Evolutionary conservation across 2,329 filamentous ascomycete species (phyloP).

Genomic region (Xylariomycetidae sp.): DNA sequence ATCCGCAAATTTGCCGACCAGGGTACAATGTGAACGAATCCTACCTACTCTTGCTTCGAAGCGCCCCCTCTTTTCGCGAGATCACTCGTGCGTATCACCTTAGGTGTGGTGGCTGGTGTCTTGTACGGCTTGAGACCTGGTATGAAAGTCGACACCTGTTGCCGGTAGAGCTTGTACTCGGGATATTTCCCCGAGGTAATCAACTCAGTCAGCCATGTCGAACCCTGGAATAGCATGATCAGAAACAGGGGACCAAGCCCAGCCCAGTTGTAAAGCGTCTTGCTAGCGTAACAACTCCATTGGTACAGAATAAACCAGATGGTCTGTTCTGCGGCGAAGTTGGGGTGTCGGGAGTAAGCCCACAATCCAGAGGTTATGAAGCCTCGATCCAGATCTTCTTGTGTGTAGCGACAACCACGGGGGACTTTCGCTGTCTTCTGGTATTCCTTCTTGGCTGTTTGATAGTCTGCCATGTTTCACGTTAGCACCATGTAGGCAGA

Average conservation of each 20-base stretch:
- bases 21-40: not conserved
- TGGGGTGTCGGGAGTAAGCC: conserved; percentile 86
- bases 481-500: no score
- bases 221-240: conserved; percentile 80
- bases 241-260: conserved; percentile 65
- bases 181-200: conserved; percentile 80
- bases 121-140: conserved; percentile 52
- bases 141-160: conserved; percentile 76
- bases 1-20: no score
- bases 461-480: conserved; percentile 61
- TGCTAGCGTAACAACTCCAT: conserved; percentile 75
- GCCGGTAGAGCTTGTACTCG: conserved; percentile 82
- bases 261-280: conserved; percentile 73
- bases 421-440: conserved; percentile 68
- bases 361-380: conserved; percentile 83
- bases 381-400: conserved; percentile 80
- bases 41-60: conserved; percentile 31
- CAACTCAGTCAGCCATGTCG: conserved; percentile 80
- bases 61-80: conserved; percentile 39
- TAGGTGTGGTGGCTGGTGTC: conserved; percentile 34
- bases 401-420: conserved; percentile 54
- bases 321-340: conserved; percentile 87
- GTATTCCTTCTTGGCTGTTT: conserved; percentile 75
- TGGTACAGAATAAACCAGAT: conserved; percentile 87
- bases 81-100: conserved; percentile 47